A percentile compares a stretch with the other conserved stretches of the same genome.
Evolutionary conservation across 768 basidiomycete genomes (phyloP).

Genomic region (Tulasnella sp.): DNA sequence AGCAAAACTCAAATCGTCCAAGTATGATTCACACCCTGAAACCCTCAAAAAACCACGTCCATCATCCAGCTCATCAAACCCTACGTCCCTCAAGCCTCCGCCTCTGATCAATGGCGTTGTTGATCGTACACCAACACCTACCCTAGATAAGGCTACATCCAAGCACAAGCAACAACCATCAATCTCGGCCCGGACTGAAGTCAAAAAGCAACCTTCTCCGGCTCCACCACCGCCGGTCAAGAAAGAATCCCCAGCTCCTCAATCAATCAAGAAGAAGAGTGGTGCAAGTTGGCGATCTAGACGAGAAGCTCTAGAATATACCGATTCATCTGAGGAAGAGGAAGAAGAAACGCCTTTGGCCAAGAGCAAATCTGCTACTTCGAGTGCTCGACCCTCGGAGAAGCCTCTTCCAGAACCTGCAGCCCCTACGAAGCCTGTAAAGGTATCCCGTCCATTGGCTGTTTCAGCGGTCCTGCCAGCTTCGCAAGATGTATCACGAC

Average conservation of each 20-base stretch:
- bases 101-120: no score
- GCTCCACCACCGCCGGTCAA: not conserved
- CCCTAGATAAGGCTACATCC: no score
- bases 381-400: not conserved
- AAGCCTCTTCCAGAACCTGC: not conserved
- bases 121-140: no score
- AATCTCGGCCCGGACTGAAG: not conserved
- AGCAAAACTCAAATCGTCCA: no score
- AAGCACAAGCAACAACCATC: no score
- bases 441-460: no score
- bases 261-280: not conserved
- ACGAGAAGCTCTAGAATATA: not conserved
- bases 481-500: not conserved
- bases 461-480: no score
- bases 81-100: no score
- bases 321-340: constrained; percentile 1
- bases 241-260: not conserved
- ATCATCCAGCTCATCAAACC: no score
- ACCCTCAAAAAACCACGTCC: no score
- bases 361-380: not conserved
- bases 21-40: no score
- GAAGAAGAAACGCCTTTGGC: constrained; percentile 4
- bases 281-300: not conserved
- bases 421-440: not conserved
- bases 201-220: not conserved